phyloP scores from a whole-genome alignment of 257 asterid species.

The Catharanthus roseus region DNA sequence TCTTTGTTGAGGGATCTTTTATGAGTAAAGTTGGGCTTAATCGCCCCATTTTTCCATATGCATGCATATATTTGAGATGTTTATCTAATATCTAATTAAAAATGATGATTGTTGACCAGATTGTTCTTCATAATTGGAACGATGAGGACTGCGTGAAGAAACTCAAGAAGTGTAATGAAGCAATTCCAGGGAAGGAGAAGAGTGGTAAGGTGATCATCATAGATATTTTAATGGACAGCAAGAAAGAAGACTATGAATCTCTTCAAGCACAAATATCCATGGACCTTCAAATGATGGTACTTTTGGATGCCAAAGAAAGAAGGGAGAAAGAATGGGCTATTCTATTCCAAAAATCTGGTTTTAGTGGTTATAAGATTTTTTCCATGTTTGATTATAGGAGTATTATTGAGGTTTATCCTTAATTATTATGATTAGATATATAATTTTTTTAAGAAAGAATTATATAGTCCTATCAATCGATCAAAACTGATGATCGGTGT shows the following conservation, averaged over 20 bases:
- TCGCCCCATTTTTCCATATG: too few species aligned
- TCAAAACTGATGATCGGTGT: too few species aligned
- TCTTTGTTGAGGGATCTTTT: too few species aligned
- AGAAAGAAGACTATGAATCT: too few species aligned
- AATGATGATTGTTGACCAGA: not conserved
- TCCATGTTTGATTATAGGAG: conserved; percentile 18
- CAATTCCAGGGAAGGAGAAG: conserved; percentile 16
- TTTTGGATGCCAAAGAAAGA: conserved; percentile 11
- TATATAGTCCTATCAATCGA: too few species aligned
- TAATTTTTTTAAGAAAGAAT: too few species aligned
- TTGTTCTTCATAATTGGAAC: conserved; percentile 14
- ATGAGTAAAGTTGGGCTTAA: too few species aligned
- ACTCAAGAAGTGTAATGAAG: conserved; percentile 14
- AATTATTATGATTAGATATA: too few species aligned
- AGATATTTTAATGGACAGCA: too few species aligned
- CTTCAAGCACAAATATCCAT: not conserved
- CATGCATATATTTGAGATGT: too few species aligned
- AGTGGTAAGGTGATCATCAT: conserved; percentile 11
- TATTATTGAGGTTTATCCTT: conserved; percentile 26
- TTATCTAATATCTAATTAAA: too few species aligned
- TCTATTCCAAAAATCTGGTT: conserved; percentile 20
- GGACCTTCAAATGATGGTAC: conserved; percentile 16
- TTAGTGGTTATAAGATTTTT: conserved; percentile 1
- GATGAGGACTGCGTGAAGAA: conserved; percentile 21
- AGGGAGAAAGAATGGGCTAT: conserved; percentile 18